Percentiles rank a stretch among this genome's conserved stretches.
Conservation (phyloP, 768 basidiomycete species). For the Exidia glandulosa region DNA sequence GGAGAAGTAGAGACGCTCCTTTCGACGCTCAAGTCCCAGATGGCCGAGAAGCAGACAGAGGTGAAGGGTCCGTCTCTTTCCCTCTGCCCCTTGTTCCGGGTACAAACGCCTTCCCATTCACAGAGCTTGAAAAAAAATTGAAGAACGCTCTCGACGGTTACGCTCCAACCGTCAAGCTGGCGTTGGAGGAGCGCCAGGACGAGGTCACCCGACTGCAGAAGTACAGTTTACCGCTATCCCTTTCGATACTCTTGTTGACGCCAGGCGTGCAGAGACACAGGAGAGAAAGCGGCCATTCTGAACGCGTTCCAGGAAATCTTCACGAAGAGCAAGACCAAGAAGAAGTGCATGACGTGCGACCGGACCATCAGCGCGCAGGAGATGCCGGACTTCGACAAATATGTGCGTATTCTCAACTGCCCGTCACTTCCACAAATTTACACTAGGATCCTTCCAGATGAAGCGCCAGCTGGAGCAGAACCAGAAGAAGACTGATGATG, state of each 20-base stretch:
- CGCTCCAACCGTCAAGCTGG: slow-evolving; percentile 15
- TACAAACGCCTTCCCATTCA: background rate
- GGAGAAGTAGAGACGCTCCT: slow-evolving; percentile 56
- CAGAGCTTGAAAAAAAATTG: slow-evolving; percentile 41
- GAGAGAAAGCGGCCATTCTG: slow-evolving; percentile 18
- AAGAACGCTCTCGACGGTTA: slow-evolving; percentile 16
- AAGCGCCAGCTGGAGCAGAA: slow-evolving; percentile 48
- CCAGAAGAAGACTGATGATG: slow-evolving; percentile 36
- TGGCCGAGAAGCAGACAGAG: slow-evolving; percentile 52
- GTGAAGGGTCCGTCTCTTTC: slow-evolving; percentile 38
- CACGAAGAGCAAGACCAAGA: slow-evolving; percentile 45
- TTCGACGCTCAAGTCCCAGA: slow-evolving; percentile 45
- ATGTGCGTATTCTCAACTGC: slow-evolving; percentile 32
- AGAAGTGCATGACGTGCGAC: slow-evolving; percentile 67
- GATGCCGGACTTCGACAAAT: slow-evolving; percentile 53
- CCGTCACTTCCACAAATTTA: background rate
- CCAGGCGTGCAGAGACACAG: background rate
- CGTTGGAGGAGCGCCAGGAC: slow-evolving; percentile 17
- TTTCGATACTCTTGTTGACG: background rate
- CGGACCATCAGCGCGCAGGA: slow-evolving; percentile 50
- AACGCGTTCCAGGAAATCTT: slow-evolving; percentile 41
- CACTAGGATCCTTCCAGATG: slow-evolving; percentile 32
- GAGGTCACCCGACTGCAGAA: slow-evolving; percentile 15
- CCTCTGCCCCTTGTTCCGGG: background rate
- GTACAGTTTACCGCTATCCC: slow-evolving; percentile 4